Percentiles rank a stretch among this genome's conserved stretches.
Evolutionary conservation across 129 eudicot species (phyloP).

Genomic region (Arctium minus): DNA sequence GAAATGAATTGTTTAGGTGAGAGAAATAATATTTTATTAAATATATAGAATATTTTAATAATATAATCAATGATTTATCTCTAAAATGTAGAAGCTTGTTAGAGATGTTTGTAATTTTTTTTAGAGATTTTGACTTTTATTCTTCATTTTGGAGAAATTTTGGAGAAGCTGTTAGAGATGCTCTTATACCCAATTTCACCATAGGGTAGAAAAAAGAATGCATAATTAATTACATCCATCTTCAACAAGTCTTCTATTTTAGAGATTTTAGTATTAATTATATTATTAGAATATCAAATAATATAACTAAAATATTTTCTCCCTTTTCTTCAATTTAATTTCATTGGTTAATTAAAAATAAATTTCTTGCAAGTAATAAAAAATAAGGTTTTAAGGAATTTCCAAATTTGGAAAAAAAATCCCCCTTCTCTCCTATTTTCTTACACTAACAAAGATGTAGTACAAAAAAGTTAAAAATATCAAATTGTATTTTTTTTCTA

Average conservation of each 20-base stretch:
- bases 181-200: background rate
- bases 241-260: background rate
- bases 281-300: background rate
- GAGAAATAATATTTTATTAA: too few relatives aligned
- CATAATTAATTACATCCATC: background rate
- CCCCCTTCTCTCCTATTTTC: background rate
- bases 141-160: too few relatives aligned
- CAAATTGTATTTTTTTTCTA: too few relatives aligned
- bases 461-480: too few relatives aligned
- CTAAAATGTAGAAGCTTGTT: too few relatives aligned
- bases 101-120: too few relatives aligned
- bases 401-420: background rate
- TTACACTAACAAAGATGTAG: background rate
- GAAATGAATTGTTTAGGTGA: too few relatives aligned
- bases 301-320: background rate
- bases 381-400: background rate
- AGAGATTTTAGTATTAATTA: background rate
- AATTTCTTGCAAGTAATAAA: background rate
- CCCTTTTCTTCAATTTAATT: background rate
- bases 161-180: too few relatives aligned
- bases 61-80: too few relatives aligned
- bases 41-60: too few relatives aligned
- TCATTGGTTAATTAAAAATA: background rate
- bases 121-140: too few relatives aligned
- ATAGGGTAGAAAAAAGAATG: too few relatives aligned